A percentile compares a stretch with the other conserved stretches of the same genome.
Conservation (phyloP, 1,284 basidiomycete species). For the Marasmius fiardii region DNA sequence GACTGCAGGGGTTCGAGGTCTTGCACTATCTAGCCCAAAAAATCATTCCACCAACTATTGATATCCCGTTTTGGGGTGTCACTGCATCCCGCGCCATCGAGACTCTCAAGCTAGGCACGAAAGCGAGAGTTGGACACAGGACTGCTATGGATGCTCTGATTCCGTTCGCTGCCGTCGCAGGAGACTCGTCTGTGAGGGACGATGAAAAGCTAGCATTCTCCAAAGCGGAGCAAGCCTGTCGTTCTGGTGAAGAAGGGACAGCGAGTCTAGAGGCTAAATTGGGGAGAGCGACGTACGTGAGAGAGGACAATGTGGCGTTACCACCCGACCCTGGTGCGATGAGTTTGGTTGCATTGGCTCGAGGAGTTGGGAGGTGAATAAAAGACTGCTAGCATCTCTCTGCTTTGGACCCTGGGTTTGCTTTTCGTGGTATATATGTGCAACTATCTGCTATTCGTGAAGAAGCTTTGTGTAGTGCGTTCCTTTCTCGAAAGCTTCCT, state of each 20-base stretch:
- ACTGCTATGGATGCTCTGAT: constrained; percentile 16
- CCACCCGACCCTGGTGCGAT: constrained; percentile 13
- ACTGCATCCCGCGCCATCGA: constrained; percentile 11
- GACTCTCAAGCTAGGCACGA: constrained; percentile 13
- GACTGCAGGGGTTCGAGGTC: constrained; percentile 10
- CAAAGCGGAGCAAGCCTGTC: not conserved
- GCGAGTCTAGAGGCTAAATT: constrained; percentile 7
- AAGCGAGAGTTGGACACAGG: constrained; percentile 13
- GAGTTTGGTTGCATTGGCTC: constrained; percentile 8
- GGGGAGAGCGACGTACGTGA: constrained; percentile 11
- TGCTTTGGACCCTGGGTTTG: too few relatives aligned
- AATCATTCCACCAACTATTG: not conserved
- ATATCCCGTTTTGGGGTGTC: constrained; percentile 12
- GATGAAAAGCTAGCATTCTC: not conserved
- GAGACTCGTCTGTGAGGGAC: not conserved
- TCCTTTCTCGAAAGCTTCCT: too few relatives aligned
- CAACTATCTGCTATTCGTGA: too few relatives aligned
- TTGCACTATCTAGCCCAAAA: not conserved
- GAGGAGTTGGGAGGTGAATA: constrained; percentile 5
- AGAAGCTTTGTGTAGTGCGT: too few relatives aligned
- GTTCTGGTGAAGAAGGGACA: constrained; percentile 6
- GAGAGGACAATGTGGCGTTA: constrained; percentile 1
- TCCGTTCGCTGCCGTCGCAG: constrained; percentile 8
- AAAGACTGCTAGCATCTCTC: not conserved
- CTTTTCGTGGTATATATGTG: too few relatives aligned